Evolutionary conservation across 192 early-diverging fungal genomes (phyloP).

Genomic region (Podila horticola): DNA sequence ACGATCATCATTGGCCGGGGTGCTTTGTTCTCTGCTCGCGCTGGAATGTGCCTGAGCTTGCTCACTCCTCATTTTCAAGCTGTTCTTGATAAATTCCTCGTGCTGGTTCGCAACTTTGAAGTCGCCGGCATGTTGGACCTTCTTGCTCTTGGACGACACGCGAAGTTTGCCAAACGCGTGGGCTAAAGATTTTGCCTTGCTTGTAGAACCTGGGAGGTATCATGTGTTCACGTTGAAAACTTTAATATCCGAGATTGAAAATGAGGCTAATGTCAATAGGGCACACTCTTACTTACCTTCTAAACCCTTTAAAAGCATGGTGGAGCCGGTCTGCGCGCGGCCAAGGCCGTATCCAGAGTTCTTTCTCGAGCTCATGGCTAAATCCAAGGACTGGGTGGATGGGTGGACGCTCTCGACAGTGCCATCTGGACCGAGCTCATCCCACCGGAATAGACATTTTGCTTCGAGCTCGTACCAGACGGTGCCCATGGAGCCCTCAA

Average conservation of each 20-base stretch:
- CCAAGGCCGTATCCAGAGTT: not conserved
- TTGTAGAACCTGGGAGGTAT: not conserved
- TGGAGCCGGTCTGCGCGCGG: not conserved
- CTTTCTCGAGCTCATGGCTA: not conserved
- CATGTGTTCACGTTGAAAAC: no score
- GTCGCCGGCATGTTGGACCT: conserved; percentile 19
- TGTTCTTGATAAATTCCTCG: conserved; percentile 24
- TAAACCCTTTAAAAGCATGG: conserved; percentile 16
- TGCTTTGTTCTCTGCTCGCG: not conserved
- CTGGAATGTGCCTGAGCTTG: not conserved
- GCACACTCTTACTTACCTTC: conserved; percentile 13
- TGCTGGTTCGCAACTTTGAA: conserved; percentile 32
- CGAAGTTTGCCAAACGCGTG: conserved; percentile 33
- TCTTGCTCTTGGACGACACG: conserved; percentile 33
- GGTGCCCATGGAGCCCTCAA: conserved; percentile 36
- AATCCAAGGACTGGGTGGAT: not conserved
- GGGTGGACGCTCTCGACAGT: not conserved
- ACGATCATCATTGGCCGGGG: not conserved
- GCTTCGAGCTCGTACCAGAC: conserved; percentile 51
- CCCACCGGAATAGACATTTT: conserved; percentile 45
- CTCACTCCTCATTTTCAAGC: conserved; percentile 16
- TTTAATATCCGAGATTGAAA: no score
- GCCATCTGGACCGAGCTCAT: conserved; percentile 23
- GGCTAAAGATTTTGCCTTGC: conserved; percentile 21
- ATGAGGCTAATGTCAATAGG: no score